Evolutionary conservation across 257 asterid species (phyloP).

Genomic region (Petunia secreta): DNA sequence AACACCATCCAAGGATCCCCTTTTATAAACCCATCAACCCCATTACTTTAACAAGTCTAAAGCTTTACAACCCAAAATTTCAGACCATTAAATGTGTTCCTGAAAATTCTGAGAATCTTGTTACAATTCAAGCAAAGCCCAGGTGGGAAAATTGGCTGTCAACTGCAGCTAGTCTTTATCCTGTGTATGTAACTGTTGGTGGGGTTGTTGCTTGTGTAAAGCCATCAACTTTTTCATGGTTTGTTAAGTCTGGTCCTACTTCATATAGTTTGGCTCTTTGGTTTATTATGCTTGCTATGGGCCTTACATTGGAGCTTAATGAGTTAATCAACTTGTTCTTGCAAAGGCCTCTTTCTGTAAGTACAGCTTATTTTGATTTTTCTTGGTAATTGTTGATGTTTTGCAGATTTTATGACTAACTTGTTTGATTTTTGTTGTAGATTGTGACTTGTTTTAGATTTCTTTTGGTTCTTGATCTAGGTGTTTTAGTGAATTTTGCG

Average conservation of each 20-base stretch:
- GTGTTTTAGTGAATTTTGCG: not conserved
- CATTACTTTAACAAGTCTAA: slow-evolving; percentile 19
- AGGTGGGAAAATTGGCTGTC: slow-evolving; percentile 66
- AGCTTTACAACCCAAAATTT: slow-evolving; percentile 26
- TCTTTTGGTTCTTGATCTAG: not conserved
- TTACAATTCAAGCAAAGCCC: slow-evolving; percentile 45
- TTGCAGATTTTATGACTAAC: not conserved
- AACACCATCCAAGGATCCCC: not conserved
- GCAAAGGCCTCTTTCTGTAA: slow-evolving; percentile 63
- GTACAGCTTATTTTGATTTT: slow-evolving; percentile 28
- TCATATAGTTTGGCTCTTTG: slow-evolving; percentile 80
- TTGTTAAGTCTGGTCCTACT: slow-evolving; percentile 63
- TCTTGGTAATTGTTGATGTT: not conserved
- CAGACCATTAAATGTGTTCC: slow-evolving; percentile 25
- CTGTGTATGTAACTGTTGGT: slow-evolving; percentile 81
- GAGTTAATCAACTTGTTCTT: slow-evolving; percentile 67
- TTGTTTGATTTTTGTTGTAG: not conserved
- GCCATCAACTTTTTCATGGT: slow-evolving; percentile 79
- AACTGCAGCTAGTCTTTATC: slow-evolving; percentile 76
- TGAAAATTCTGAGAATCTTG: slow-evolving; percentile 35
- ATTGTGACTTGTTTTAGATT: not conserved
- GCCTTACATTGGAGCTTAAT: slow-evolving; percentile 79
- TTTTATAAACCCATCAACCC: slow-evolving; percentile 35
- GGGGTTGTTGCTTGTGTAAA: slow-evolving; percentile 64
- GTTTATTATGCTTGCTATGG: slow-evolving; percentile 84